Evolutionary conservation across 116 monocot species (phyloP).

Genomic region (Papilionanthe hybrid): DNA sequence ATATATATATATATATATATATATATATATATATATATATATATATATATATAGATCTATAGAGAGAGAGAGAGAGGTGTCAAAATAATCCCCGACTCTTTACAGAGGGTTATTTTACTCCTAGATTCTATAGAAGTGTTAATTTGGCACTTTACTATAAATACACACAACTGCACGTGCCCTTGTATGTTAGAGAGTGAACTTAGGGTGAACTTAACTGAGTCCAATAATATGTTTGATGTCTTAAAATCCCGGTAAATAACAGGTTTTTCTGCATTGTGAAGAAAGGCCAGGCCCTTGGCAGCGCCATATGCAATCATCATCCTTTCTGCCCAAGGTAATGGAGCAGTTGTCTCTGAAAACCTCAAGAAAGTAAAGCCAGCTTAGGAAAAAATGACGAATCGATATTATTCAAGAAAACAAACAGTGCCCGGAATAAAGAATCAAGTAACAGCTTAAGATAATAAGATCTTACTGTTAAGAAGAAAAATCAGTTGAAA

Average conservation of each 20-base stretch:
- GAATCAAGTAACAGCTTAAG: not conserved
- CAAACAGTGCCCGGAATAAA: not conserved
- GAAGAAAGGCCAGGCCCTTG: constrained; percentile 86
- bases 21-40: not conserved
- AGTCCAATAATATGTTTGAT: constrained; percentile 85
- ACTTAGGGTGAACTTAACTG: constrained; percentile 33
- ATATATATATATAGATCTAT: not conserved
- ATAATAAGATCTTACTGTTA: not conserved
- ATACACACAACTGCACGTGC: not conserved
- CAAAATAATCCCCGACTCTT: too few species aligned
- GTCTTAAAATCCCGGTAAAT: constrained; percentile 96
- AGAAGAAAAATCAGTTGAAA: not conserved
- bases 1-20: not conserved
- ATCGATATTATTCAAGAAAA: not conserved
- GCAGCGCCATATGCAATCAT: constrained; percentile 89
- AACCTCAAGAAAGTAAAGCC: constrained; percentile 14
- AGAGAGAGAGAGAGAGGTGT: too few species aligned
- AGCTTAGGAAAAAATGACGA: constrained; percentile 5
- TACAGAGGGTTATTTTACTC: too few species aligned
- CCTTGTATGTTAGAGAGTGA: too few species aligned
- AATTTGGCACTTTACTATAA: not conserved
- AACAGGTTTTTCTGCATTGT: constrained; percentile 81
- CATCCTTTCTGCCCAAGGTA: constrained; percentile 85
- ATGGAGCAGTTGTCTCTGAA: constrained; percentile 64
- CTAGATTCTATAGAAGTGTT: too few species aligned